Conservation (phyloP, 441 rosid genomes). For the Theobroma grandiflorum region DNA sequence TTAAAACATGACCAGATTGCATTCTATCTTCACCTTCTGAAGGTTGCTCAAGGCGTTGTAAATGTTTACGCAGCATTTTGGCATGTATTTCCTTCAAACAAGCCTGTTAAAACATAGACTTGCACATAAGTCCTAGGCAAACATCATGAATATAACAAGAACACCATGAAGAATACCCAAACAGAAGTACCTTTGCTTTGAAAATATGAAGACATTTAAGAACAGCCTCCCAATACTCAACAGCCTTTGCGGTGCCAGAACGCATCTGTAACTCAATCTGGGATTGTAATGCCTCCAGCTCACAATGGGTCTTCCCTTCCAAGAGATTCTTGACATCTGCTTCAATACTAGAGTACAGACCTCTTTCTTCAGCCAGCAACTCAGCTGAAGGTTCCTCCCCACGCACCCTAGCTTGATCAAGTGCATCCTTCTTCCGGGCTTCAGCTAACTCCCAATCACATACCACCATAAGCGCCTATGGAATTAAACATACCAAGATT, state of each 20-base stretch:
- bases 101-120: constrained; percentile 61
- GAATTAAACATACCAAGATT: constrained; percentile 30
- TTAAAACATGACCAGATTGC: constrained; percentile 45
- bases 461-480: constrained; percentile 87
- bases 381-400: constrained; percentile 95
- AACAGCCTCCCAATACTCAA: constrained; percentile 97
- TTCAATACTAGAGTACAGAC: constrained; percentile 89
- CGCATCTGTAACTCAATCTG: constrained; percentile 83
- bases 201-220: constrained; percentile 85
- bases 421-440: constrained; percentile 84
- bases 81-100: constrained; percentile 91
- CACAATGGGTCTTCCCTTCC: constrained; percentile 78
- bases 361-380: constrained; percentile 92
- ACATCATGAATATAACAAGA: constrained; percentile 15
- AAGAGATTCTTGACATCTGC: constrained; percentile 74
- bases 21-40: constrained; percentile 52
- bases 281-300: constrained; percentile 68
- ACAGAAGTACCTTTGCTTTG: constrained; percentile 77
- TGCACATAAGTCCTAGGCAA: constrained; percentile 29
- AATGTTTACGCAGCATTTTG: constrained; percentile 79
- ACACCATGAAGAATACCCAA: constrained; percentile 17
- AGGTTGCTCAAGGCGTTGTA: constrained; percentile 81
- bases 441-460: constrained; percentile 97
- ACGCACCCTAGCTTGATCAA: constrained; percentile 91
- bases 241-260: constrained; percentile 92